Base-by-base conservation (phyloP, 108 stramenopile genomes). In the Skeletonema tropicum region DNA sequence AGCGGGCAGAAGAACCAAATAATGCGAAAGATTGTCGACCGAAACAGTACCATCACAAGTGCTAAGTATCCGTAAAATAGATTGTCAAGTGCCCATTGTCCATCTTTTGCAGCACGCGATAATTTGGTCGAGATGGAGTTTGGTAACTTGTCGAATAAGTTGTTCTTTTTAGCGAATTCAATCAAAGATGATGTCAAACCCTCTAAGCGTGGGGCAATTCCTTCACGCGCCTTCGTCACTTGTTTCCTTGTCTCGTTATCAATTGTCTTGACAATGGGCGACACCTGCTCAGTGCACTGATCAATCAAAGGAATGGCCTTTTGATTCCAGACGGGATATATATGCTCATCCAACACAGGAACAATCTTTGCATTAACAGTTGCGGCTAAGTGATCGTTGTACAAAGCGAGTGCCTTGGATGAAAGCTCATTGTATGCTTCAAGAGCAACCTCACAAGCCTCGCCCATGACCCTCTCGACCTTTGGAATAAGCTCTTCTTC, bases 1-100 rank as follows among this genome's bases (percentile, higher is more conserved):
- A 83, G 61, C 23, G 82, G 82, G 59, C 82, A 83, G 45, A 83
- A 74, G 72, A 79, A 83, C 82, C 82, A 83, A 15, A 79, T 70
- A 11, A 83, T 63, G 23, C 61, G 30, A 23, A 66, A 67, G 52
- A 74, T 74, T 6, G 67, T 39, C 10, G 66, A 68, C 9, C 76
- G 72, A 55, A 33, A 74, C 30, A 83, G 52, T 12, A 83, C 73
- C 38, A 74, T 52, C 14, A 78, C 31, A 7, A 83, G 35, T 21
- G 74, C 57, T 39, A 83, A 68, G 30, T 68, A 11, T 41, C 46
- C 77, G 33, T 30, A 69, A 29, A 9, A 68, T 3, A 83, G 48
- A 31, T 7, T 60, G 38, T 75, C 80, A 46, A 81, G 64, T 6
- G 63, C 74, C 52, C 33, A 38, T 19, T 74, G 64, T 9, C 73